phyloP scores from a whole-genome alignment of 2,329 filamentous ascomycete genomes.

The Cercospora sp. region DNA sequence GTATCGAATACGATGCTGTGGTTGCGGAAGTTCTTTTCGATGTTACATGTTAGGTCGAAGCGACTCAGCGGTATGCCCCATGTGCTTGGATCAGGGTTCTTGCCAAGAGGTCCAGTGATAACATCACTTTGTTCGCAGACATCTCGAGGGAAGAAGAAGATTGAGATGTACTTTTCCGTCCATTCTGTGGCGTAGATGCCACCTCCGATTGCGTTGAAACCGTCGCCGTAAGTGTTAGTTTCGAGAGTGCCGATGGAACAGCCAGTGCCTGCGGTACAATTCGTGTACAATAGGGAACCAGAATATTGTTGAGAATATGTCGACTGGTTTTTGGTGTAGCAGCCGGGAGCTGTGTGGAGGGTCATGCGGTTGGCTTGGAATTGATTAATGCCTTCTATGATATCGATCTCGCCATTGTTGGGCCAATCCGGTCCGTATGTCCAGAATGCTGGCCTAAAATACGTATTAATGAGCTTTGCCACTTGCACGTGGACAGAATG shows the following conservation, averaged over 20 bases:
- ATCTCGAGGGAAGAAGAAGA: constrained; percentile 43
- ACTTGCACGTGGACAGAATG: not conserved
- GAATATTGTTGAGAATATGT: constrained; percentile 49
- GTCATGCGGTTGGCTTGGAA: constrained; percentile 39
- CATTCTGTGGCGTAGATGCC: constrained; percentile 43
- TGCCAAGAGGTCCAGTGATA: constrained; percentile 46
- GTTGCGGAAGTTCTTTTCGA: constrained; percentile 39
- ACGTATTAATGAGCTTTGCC: not conserved
- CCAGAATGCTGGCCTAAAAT: constrained; percentile 59
- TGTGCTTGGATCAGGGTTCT: constrained; percentile 57
- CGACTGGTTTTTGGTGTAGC: constrained; percentile 32
- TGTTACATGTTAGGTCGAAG: constrained; percentile 53
- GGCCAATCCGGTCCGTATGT: constrained; percentile 59
- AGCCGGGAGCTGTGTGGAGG: constrained; percentile 40
- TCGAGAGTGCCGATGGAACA: constrained; percentile 53
- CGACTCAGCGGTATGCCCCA: constrained; percentile 67
- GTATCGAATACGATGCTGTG: constrained; percentile 65
- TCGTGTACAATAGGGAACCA: constrained; percentile 56
- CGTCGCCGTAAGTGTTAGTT: constrained; percentile 37
- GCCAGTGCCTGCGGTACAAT: constrained; percentile 46
- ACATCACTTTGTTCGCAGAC: constrained; percentile 18
- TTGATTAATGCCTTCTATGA: constrained; percentile 44
- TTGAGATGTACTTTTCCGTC: constrained; percentile 33
- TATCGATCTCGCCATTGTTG: constrained; percentile 42
- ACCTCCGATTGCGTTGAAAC: constrained; percentile 48